Percentiles rank a stretch among this genome's conserved stretches.
phyloP scores from a whole-genome alignment of 306 rosid genomes.

The Clitoria ternatea region DNA sequence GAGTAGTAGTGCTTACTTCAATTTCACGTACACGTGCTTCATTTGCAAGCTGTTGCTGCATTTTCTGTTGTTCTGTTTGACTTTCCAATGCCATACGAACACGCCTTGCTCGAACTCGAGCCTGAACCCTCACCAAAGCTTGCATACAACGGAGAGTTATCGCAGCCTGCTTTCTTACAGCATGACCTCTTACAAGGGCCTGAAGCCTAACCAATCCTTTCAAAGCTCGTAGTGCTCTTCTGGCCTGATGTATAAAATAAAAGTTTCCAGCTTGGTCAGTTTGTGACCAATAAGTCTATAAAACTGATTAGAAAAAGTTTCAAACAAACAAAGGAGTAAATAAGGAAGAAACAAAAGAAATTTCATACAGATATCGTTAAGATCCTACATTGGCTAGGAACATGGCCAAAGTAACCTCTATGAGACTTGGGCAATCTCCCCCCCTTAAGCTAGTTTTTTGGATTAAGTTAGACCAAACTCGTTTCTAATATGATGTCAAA shows the following conservation, averaged over 20 bases:
- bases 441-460: too few species aligned
- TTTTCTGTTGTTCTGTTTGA: constrained; percentile 56
- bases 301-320: background rate
- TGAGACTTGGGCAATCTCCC: too few species aligned
- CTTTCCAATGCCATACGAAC: constrained; percentile 87
- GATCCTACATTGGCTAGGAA: too few species aligned
- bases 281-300: background rate
- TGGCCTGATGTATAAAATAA: constrained; percentile 52
- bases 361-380: background rate
- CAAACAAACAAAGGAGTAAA: background rate
- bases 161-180: constrained; percentile 98
- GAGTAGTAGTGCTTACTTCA: constrained; percentile 72
- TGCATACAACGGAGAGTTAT: constrained; percentile 98
- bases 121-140: constrained; percentile 98
- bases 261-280: background rate
- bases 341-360: background rate
- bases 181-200: constrained; percentile 97
- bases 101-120: constrained; percentile 95
- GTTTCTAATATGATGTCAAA: too few species aligned
- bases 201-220: constrained; percentile 97
- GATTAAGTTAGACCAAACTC: too few species aligned
- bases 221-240: constrained; percentile 89
- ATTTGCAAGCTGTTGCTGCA: constrained; percentile 74
- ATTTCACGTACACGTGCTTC: constrained; percentile 81
- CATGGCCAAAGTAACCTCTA: too few species aligned